Percentiles rank a stretch among this genome's conserved stretches.
Evolutionary conservation across 768 basidiomycete species (phyloP).

Genomic region (Phanerochaete sordida): DNA sequence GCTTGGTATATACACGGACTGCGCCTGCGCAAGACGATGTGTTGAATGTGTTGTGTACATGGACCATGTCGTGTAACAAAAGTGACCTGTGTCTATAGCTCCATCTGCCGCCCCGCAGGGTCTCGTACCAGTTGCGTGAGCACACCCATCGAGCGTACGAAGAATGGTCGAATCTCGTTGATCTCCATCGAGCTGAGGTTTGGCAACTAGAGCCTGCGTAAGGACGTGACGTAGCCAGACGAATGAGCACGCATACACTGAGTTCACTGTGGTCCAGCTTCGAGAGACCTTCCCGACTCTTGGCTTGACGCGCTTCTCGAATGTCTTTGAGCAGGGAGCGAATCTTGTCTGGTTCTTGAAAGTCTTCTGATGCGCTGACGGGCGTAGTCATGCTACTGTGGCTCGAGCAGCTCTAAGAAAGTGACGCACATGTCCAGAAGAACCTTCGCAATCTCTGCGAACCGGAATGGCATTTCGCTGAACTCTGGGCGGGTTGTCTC

Average conservation of each 20-base stretch:
- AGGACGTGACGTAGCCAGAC: background rate
- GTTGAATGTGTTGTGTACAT: too few relatives aligned
- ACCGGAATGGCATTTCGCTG: slow-evolving; percentile 81
- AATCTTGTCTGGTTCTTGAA: slow-evolving; percentile 80
- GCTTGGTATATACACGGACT: background rate
- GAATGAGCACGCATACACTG: slow-evolving; percentile 45
- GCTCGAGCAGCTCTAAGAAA: background rate
- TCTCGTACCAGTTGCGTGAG: slow-evolving; percentile 51
- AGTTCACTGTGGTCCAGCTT: slow-evolving; percentile 80
- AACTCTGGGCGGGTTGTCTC: slow-evolving; percentile 78
- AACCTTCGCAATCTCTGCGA: slow-evolving; percentile 87
- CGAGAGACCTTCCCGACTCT: slow-evolving; percentile 81
- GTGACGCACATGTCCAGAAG: slow-evolving; percentile 85
- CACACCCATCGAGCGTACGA: slow-evolving; percentile 76
- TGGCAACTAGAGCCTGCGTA: slow-evolving; percentile 51
- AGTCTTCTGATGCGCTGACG: slow-evolving; percentile 85
- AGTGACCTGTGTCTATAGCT: too few relatives aligned
- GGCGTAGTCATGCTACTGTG: background rate
- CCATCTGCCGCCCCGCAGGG: slow-evolving; percentile 15
- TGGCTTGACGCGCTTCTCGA: slow-evolving; percentile 94
- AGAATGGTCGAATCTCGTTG: slow-evolving; percentile 90
- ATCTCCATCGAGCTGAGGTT: slow-evolving; percentile 90
- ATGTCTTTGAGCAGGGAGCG: slow-evolving; percentile 87
- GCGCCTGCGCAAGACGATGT: background rate
- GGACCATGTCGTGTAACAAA: too few relatives aligned